A percentile compares a stretch with the other conserved stretches of the same genome.
Evolutionary conservation across 83 land plant species (phyloP).

Genomic region (Larix sibirica): DNA sequence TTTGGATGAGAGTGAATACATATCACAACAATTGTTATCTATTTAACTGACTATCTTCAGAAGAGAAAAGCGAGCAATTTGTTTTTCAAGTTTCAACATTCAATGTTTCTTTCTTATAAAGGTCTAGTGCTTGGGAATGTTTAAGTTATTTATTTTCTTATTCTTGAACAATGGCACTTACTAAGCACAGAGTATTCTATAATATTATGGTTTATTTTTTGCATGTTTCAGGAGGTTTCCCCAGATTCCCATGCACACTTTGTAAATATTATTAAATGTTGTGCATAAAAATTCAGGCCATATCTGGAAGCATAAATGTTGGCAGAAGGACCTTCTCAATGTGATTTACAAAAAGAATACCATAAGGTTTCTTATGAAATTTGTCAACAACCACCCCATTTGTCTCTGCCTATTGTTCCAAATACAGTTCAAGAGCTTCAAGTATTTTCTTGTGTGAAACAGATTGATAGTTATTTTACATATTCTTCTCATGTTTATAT

Average conservation of each 20-base stretch:
- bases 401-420: no score
- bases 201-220: no score
- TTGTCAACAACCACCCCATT: no score
- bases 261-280: conserved; percentile 35
- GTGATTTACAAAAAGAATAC: no score
- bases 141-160: neutral
- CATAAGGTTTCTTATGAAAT: no score
- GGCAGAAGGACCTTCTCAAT: no score
- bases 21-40: conserved; percentile 33
- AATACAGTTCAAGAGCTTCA: no score
- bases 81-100: neutral
- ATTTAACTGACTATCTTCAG: conserved; percentile 33
- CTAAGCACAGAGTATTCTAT: no score
- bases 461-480: no score
- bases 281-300: conserved; percentile 50
- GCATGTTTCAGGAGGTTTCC: neutral
- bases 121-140: neutral
- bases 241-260: conserved; percentile 32
- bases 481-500: no score
- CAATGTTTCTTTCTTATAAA: neutral
- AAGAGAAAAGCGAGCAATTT: conserved; percentile 40
- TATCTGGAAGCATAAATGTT: conserved; percentile 26
- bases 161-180: no score
- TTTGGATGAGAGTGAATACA: conserved; percentile 79
- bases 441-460: no score